Percentiles rank a stretch among this genome's conserved stretches.
These are phyloP conservation scores for Pelargonium nanum DNA, from an alignment of 345 rosid species.

Conservation along the genomic window DNA sequence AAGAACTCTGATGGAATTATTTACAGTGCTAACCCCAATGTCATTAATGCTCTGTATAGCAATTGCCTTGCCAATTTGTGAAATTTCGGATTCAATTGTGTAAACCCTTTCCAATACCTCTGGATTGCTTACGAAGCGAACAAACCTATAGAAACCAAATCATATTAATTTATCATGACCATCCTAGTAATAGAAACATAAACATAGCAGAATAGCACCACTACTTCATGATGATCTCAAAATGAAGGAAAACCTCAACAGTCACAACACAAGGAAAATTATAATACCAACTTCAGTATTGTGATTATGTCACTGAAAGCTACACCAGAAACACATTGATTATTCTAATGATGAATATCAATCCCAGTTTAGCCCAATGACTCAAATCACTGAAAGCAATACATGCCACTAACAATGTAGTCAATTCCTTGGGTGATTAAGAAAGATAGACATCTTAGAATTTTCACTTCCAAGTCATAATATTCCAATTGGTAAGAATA, in stretches of 20 bases:
- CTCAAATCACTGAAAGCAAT: neutral
- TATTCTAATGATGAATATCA: too few species aligned
- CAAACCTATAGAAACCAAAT: conserved; percentile 55
- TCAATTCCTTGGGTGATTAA: neutral
- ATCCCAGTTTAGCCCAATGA: too few species aligned
- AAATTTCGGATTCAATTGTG: conserved; percentile 76
- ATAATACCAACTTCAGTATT: too few species aligned
- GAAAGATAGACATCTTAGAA: neutral
- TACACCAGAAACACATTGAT: too few species aligned
- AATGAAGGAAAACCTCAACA: neutral
- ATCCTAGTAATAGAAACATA: neutral
- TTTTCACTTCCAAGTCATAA: neutral
- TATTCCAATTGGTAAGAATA: too few species aligned
- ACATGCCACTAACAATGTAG: neutral
- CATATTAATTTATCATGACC: neutral
- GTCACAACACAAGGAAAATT: neutral
- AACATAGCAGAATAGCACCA: neutral
- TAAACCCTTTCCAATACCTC: conserved; percentile 77
- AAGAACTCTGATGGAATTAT: conserved; percentile 18
- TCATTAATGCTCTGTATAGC: conserved; percentile 60
- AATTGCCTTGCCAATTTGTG: conserved; percentile 88
- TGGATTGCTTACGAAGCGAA: conserved; percentile 94
- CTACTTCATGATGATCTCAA: neutral
- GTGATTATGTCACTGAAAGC: neutral
- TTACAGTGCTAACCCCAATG: conserved; percentile 41